Evolutionary conservation across 257 asterid genomes (phyloP), one percentile per base, ranked within the genome.

Genomic region (Sherardia arvensis): DNA sequence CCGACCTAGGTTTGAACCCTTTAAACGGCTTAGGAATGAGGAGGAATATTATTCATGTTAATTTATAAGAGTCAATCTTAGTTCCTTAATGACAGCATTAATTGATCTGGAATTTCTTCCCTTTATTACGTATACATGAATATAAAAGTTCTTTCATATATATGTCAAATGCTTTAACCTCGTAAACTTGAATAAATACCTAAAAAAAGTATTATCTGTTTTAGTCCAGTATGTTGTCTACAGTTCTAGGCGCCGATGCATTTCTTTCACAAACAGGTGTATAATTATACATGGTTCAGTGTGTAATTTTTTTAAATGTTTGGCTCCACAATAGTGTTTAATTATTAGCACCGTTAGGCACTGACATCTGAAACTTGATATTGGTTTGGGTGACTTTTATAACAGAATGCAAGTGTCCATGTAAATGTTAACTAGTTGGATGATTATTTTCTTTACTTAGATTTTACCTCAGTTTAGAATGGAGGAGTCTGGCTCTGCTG

Each of bases 1-100:
- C 76, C 76, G 89, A 79, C 82, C 83, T 87, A 83, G 97, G 97
- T 90, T 83, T 75, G 96, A 79, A 64, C 81, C 77, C 82, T 71
- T 81, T 75, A 76, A 77, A 82, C 66, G 77, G 80, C 72, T 71
- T 45, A 76, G 60, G 72, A 80, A 73, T 71, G 53, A 74, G 78
- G 63, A 77, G 65, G 68, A 67, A 65, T 68, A 22, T 63, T 36
- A 76, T 71, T 69, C 66, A 45, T 64, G 26, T 51, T 17, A 60
- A 60, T 12, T 62, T 25, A 28, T 25, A 32, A 62, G 40, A 29
- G 28, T 61, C 48, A 47, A 15, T 45, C 34, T 64, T 10, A 30
- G 34, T 43, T 70, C 23, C 26, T 23, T 33, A 10, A 32, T 18
- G 48, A 29, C 51, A 5, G 26, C 26, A 58, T 29, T 32, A 59